Evolutionary conservation across 2,329 filamentous ascomycete genomes (phyloP).

Genomic region (Ambrosiella xylebori): DNA sequence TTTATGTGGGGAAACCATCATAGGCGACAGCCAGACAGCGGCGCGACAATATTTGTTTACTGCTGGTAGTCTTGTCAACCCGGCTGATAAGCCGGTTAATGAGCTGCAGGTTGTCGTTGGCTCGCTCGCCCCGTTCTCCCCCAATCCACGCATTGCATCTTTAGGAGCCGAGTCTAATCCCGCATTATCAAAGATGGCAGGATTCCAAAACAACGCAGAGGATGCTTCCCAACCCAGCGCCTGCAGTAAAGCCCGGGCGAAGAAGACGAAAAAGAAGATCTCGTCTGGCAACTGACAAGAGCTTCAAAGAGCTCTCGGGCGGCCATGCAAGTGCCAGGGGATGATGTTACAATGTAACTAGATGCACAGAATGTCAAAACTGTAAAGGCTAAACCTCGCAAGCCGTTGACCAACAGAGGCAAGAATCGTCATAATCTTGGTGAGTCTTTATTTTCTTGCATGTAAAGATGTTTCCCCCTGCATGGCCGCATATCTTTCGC

Average conservation of each 20-base stretch:
- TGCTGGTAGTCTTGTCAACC: too few species aligned
- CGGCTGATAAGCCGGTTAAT: too few species aligned
- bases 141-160: conserved; percentile 1
- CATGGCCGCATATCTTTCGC: background rate
- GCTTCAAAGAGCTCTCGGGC: background rate
- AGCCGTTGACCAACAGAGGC: background rate
- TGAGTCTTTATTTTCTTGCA: too few species aligned
- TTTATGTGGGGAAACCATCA: background rate
- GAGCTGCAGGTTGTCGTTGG: background rate
- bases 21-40: background rate
- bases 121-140: background rate
- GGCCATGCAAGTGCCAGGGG: background rate
- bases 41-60: background rate
- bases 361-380: background rate
- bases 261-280: background rate
- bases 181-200: background rate
- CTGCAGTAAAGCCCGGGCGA: background rate
- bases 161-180: background rate
- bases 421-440: background rate
- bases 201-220: background rate
- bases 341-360: background rate
- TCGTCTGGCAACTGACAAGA: background rate
- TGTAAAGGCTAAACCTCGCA: background rate
- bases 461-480: background rate
- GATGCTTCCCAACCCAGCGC: background rate